A percentile compares a stretch with the other conserved stretches of the same genome.
Evolutionary conservation across 331 rosid species (phyloP).

Genomic region (Quercus tomentella): DNA sequence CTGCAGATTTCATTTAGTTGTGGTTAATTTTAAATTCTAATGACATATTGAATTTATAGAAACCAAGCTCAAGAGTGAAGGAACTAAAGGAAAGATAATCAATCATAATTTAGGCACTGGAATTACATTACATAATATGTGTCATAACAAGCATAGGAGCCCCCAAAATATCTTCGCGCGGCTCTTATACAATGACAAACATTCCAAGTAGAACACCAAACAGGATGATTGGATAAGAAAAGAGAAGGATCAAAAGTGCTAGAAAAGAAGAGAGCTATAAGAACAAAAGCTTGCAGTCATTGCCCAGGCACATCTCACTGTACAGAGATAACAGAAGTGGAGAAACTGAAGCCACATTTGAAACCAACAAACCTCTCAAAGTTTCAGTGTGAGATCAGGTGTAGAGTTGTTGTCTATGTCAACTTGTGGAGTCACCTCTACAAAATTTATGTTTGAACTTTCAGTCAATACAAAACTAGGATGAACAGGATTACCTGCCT

Average conservation of each 20-base stretch:
- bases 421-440: constrained; percentile 41
- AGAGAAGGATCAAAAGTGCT: constrained; percentile 15
- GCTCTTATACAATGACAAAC: constrained; percentile 44
- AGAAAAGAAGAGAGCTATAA: constrained; percentile 17
- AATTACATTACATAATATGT: constrained; percentile 24
- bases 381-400: constrained; percentile 84
- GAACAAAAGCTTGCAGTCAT: constrained; percentile 27
- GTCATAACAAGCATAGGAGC: constrained; percentile 43
- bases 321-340: constrained; percentile 39
- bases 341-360: constrained; percentile 23
- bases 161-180: constrained; percentile 31
- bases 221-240: constrained; percentile 14
- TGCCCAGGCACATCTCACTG: constrained; percentile 35
- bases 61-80: background rate
- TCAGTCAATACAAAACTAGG: constrained; percentile 43
- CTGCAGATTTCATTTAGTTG: too few relatives aligned
- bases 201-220: constrained; percentile 30
- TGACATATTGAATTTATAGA: too few relatives aligned
- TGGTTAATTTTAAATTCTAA: too few relatives aligned
- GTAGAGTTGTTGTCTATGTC: constrained; percentile 44
- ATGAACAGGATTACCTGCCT: constrained; percentile 36
- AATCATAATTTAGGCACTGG: constrained; percentile 9
- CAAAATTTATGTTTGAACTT: constrained; percentile 44
- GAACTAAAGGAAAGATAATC: background rate
- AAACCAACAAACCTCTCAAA: constrained; percentile 38